These are phyloP conservation scores for Physcia stellaris DNA, from an alignment of 495 filamentous ascomycete genomes.

Conservation along the genomic window DNA sequence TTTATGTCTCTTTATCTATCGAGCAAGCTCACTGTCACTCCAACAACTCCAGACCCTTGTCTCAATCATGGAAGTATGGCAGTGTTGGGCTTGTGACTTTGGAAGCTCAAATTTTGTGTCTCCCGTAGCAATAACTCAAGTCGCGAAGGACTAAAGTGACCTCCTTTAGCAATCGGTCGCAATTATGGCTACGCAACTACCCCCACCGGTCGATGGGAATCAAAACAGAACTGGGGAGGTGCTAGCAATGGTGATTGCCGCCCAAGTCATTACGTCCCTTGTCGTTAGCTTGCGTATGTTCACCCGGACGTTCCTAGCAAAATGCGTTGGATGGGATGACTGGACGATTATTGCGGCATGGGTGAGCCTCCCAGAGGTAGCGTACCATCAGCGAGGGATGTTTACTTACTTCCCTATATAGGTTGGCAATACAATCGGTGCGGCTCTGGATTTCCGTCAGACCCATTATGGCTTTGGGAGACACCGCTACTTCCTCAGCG, in stretches of 20 bases:
- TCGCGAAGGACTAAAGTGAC: too few relatives aligned
- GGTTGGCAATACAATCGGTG: conserved; percentile 5
- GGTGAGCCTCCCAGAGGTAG: neutral
- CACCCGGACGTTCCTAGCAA: conserved; percentile 7
- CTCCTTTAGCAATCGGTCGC: too few relatives aligned
- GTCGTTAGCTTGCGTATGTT: conserved; percentile 4
- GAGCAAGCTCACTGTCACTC: too few relatives aligned
- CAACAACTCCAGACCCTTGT: too few relatives aligned
- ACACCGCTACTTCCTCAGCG: conserved; percentile 3
- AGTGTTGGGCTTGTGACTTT: too few relatives aligned
- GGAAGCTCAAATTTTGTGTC: too few relatives aligned
- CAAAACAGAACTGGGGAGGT: conserved; percentile 1
- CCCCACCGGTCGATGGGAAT: neutral
- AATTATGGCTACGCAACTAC: conserved; percentile 6
- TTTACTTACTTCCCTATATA: too few relatives aligned
- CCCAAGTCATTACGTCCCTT: conserved; percentile 1
- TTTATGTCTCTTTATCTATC: too few relatives aligned
- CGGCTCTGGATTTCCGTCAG: conserved; percentile 1
- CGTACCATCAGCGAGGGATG: too few relatives aligned
- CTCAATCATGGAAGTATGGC: too few relatives aligned
- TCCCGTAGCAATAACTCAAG: too few relatives aligned
- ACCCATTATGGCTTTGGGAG: conserved; percentile 11
- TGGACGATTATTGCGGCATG: conserved; percentile 5
- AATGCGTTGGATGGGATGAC: conserved; percentile 9
- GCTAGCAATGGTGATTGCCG: conserved; percentile 3